Percentiles rank a stretch among this genome's conserved stretches.
Evolutionary conservation across 2,329 filamentous ascomycete species (phyloP).

Genomic region (Aspergillus ustus): DNA sequence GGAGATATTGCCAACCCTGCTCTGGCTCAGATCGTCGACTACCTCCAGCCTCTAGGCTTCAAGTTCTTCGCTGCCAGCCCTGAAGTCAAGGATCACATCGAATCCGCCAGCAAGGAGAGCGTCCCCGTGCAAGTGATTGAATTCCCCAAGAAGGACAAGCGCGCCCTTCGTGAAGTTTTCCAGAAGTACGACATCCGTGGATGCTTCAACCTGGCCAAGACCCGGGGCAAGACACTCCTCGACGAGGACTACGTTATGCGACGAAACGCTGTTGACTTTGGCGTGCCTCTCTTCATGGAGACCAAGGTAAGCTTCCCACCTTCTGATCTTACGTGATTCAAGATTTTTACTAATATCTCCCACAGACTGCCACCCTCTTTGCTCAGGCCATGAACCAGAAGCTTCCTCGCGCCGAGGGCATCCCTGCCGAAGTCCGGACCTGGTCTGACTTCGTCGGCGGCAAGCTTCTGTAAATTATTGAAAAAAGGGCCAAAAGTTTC

Average conservation of each 20-base stretch:
- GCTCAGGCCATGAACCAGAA: constrained; percentile 97
- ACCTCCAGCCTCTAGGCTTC: constrained; percentile 86
- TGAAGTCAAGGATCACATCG: constrained; percentile 81
- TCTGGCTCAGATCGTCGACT: constrained; percentile 80
- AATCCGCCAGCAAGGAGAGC: constrained; percentile 69
- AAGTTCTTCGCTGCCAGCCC: constrained; percentile 87
- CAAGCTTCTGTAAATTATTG: constrained; percentile 48
- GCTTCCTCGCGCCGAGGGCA: constrained; percentile 83
- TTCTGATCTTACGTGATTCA: not conserved
- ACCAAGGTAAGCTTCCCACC: constrained; percentile 71
- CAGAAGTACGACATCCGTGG: constrained; percentile 95
- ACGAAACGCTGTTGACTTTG: constrained; percentile 97
- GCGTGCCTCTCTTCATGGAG: constrained; percentile 97
- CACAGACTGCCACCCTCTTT: constrained; percentile 89
- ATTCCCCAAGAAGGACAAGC: constrained; percentile 96
- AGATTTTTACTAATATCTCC: constrained; percentile 31
- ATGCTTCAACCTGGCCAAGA: constrained; percentile 90
- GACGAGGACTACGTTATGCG: constrained; percentile 99
- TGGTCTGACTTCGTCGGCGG: constrained; percentile 96
- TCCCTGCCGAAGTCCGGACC: constrained; percentile 85
- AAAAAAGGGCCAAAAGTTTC: constrained; percentile 24
- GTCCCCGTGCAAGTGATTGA: constrained; percentile 86
- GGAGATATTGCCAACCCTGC: constrained; percentile 75
- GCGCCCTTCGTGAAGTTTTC: constrained; percentile 91
- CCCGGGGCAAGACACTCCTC: constrained; percentile 77